Conservation (phyloP, 768 basidiomycete genomes). For the Lentinula edodes region DNA sequence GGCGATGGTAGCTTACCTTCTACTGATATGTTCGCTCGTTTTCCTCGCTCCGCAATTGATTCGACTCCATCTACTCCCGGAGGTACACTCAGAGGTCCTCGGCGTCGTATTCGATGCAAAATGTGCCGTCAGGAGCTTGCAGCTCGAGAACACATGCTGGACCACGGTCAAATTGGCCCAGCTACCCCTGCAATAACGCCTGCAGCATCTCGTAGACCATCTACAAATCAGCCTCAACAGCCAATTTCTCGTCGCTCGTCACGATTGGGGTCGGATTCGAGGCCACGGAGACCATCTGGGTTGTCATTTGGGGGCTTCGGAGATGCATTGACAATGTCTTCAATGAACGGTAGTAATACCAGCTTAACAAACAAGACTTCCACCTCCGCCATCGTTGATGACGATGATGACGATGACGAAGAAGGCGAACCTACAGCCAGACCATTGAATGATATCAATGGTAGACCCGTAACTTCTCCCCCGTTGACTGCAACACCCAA, state of each 20-base stretch:
- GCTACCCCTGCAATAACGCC: conserved; percentile 51
- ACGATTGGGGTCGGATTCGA: conserved; percentile 15
- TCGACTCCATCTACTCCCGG: conserved; percentile 57
- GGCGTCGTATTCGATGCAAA: conserved; percentile 79
- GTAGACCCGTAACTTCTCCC: neutral
- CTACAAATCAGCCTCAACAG: conserved; percentile 15
- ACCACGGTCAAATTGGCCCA: conserved; percentile 76
- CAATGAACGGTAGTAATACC: neutral
- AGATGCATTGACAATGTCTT: conserved; percentile 34
- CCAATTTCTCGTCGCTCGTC: conserved; percentile 16
- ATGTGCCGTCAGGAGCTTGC: conserved; percentile 90
- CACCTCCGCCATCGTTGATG: neutral
- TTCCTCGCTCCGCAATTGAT: conserved; percentile 59
- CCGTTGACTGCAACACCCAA: conserved; percentile 4
- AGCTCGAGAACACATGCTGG: conserved; percentile 88
- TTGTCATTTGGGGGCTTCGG: conserved; percentile 17
- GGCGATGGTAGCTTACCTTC: conserved; percentile 64
- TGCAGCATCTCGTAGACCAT: conserved; percentile 39
- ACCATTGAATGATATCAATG: conserved; percentile 1
- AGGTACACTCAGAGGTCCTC: conserved; percentile 34
- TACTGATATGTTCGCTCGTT: conserved; percentile 73
- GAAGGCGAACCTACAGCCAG: conserved; percentile 15
- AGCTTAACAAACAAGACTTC: neutral
- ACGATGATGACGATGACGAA: conserved; percentile 7
- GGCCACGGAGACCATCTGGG: conserved; percentile 27